phyloP scores from a whole-genome alignment of 2,329 filamentous ascomycete genomes.

The Phaeosphaeria sp. region DNA sequence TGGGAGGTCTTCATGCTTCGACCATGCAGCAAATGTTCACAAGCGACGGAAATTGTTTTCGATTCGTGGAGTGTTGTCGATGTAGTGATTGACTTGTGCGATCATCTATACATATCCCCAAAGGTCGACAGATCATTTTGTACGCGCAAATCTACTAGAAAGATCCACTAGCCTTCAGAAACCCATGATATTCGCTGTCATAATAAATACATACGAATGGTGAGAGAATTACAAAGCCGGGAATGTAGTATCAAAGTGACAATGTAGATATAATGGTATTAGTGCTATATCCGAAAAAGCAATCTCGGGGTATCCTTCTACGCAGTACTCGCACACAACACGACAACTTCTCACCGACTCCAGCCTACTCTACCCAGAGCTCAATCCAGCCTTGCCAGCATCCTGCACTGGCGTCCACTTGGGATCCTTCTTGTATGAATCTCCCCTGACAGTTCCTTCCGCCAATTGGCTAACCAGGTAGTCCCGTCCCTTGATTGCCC shows the following conservation, averaged over 20 bases:
- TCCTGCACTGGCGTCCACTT: constrained; percentile 42
- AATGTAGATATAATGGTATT: not conserved
- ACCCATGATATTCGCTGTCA: too few relatives aligned
- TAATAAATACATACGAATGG: too few relatives aligned
- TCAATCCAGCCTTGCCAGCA: constrained; percentile 29
- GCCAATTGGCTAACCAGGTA: constrained; percentile 45
- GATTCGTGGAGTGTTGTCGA: too few relatives aligned
- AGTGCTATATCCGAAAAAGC: not conserved
- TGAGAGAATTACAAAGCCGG: too few relatives aligned
- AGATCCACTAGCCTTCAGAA: too few relatives aligned
- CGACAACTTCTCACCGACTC: not conserved
- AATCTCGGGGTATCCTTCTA: not conserved
- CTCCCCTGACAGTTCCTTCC: constrained; percentile 34
- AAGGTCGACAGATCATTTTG: too few relatives aligned
- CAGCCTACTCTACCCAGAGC: constrained; percentile 15
- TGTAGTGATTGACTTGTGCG: too few relatives aligned
- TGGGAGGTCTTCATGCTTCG: not conserved
- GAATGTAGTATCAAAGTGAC: too few relatives aligned
- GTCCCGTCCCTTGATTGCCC: constrained; percentile 53
- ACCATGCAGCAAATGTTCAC: too few relatives aligned
- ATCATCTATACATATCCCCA: too few relatives aligned
- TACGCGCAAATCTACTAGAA: too few relatives aligned
- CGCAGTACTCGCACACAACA: not conserved
- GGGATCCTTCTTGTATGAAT: constrained; percentile 43
- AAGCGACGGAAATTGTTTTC: too few relatives aligned